Base-by-base conservation (phyloP, 257 asterid genomes). In the Nicotiana tomentosiformis region DNA sequence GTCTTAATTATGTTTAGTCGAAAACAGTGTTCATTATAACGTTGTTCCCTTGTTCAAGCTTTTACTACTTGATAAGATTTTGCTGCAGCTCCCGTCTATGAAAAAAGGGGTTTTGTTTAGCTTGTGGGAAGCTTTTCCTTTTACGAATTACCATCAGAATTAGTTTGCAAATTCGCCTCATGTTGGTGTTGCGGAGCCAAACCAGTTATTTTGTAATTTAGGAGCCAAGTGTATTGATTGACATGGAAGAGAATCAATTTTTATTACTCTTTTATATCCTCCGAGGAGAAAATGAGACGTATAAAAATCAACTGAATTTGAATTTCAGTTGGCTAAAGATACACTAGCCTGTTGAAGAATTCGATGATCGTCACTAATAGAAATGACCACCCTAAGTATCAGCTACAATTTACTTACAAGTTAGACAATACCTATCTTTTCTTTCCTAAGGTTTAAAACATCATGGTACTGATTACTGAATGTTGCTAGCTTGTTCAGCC, bases 311-410 rank as follows among this genome's bases (percentile, higher is more conserved):
- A 26, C 61, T 26, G 29, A 49, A 23, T 74, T 74, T 74, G 62
- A 51, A 51, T 76, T 20, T 76, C 29, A 49, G 8, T 29, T 20
- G 46, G 26, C 80, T 51, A 76, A 26, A 76, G 60, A 58, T 17
- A 39, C 80, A 51, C 80, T 51, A 76, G 64, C 64, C 80, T 76
- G 43, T 51, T 15, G 80, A 76, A 76, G 64, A 26, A 26, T 29
- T 15, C 62, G 53, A 76, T 76, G 64, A 51, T 76, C 60, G 9
- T 16, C 3, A 20, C 64, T 26, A 15, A 76, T 29, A 51, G 26
- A 76, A 76, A 76, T 51, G 80, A 53, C 61, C 80, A 76, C 26
- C 80, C 80, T 76, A 76, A 51, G 64, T 76, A 76, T 76, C 64
- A 51, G 64, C 80, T 76, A 76, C 80, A 51, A 14, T 33, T 51